Conservation (phyloP, 2,329 filamentous ascomycete genomes). For the Paraphoma sp. region DNA sequence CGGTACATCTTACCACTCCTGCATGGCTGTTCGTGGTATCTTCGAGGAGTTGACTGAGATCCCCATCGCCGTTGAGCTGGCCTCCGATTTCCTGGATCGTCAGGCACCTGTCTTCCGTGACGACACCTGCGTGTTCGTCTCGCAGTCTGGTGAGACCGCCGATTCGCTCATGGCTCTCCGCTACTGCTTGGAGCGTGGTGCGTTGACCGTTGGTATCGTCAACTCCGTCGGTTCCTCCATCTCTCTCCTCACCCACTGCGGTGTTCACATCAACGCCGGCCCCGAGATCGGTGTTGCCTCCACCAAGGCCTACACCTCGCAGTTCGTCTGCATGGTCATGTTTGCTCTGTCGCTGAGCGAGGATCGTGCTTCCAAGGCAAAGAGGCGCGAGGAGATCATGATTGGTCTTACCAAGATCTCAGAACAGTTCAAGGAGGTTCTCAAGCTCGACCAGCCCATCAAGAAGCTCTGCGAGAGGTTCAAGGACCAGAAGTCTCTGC, state of each 20-base stretch:
- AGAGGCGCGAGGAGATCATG: constrained; percentile 94
- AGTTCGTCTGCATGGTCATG: constrained; percentile 99
- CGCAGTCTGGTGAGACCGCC: constrained; percentile 97
- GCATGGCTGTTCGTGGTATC: constrained; percentile 97
- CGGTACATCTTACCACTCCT: constrained; percentile 97
- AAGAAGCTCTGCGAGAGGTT: constrained; percentile 94
- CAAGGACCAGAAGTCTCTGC: constrained; percentile 95
- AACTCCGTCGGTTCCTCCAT: constrained; percentile 99
- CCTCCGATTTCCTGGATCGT: constrained; percentile 97
- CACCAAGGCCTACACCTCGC: constrained; percentile 98
- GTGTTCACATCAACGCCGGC: constrained; percentile 99
- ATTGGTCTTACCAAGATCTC: constrained; percentile 88
- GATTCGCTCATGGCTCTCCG: constrained; percentile 96
- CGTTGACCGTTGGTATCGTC: constrained; percentile 96
- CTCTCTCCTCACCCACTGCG: constrained; percentile 97
- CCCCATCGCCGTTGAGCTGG: constrained; percentile 94
- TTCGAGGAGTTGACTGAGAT: constrained; percentile 99
- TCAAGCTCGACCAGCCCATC: constrained; percentile 90
- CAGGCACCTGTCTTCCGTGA: constrained; percentile 98
- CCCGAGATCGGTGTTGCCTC: constrained; percentile 99
- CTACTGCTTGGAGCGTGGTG: constrained; percentile 97
- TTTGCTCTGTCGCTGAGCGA: constrained; percentile 96
- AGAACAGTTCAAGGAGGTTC: constrained; percentile 87
- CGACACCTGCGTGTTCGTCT: constrained; percentile 98
- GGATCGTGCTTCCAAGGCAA: constrained; percentile 92